Base-by-base conservation (phyloP, 2,329 filamentous ascomycete species). In the Ophiocordyceps australis region DNA sequence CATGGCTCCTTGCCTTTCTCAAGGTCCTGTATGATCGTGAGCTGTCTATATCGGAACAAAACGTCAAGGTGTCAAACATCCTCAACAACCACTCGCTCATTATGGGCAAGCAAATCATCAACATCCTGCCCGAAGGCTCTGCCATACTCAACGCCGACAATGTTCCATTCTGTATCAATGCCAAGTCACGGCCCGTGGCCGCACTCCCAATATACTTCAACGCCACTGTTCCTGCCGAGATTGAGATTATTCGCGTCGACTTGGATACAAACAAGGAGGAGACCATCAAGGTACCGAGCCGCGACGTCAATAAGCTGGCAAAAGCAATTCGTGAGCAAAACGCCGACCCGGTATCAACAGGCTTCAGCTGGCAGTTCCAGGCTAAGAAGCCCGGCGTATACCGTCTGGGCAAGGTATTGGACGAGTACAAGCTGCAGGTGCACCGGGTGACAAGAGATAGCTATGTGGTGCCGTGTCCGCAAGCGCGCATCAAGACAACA, bases 111-210 rank as follows among this genome's bases (percentile, higher is more conserved):
- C 85, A 95, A 54, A 92, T 94, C 39, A 86, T 98, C 50, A 89
- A 98, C 46, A 93, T 98, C 42, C 59, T 98, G 28, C 89, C 89
- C 3, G 89, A 98, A 59, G 91, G 91, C 58, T 89, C 85, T 25
- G 89, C 85, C 10, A 63, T 83, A 25, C 59, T 98, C 34, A 98
- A 98, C 42, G 82, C 83, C 1, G 67, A 83, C 24, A 65, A 69
- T 30, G 55, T 63, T n/a, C 66, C 83, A 1, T 89, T 89, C 49
- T 98, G 89, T 49, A 54, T 98, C 24, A 74, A 75, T 30, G 57
- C 60, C 33, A 61, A 63, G 22, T 57, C 65, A 14, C 69, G 63
- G 30, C 60, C 63, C 17, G 56, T 64, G 7, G 65, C 74, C 20
- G 59, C 65, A 26, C 56, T 98, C 17, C 89, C 86, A 2, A 79